Percentiles rank a stretch among this genome's conserved stretches.
Evolutionary conservation across 2,329 filamentous ascomycete genomes (phyloP).

Genomic region (Venturia nashicola): DNA sequence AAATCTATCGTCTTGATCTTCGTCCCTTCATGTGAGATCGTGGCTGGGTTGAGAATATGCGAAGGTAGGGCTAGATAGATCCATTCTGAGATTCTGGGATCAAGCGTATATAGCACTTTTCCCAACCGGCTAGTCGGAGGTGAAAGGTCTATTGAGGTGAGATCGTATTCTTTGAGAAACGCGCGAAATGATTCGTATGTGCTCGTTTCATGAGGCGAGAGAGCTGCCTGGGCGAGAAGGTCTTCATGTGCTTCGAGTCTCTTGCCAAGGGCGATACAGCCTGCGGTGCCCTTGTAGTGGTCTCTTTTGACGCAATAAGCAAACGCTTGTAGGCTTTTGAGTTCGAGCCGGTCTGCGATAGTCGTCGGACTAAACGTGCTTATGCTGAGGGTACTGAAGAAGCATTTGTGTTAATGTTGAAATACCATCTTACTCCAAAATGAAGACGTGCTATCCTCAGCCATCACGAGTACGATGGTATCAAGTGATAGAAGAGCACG

Average conservation of each 20-base stretch:
- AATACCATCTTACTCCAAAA: background rate
- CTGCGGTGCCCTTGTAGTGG: background rate
- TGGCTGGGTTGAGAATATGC: background rate
- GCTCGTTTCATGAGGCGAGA: background rate
- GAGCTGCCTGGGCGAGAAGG: background rate
- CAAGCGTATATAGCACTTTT: background rate
- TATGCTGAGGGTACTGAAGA: background rate
- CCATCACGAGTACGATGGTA: background rate
- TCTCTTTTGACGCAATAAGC: conserved; percentile 2
- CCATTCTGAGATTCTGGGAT: conserved; percentile 8
- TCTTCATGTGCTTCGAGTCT: background rate
- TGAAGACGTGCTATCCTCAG: background rate
- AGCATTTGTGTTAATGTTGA: background rate
- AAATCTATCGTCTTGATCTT: background rate
- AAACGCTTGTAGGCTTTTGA: background rate
- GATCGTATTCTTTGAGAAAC: background rate
- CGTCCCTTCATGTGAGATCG: background rate
- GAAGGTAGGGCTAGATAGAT: background rate
- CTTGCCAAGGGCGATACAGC: background rate
- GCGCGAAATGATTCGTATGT: background rate
- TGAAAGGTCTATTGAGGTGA: background rate
- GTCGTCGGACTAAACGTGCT: background rate
- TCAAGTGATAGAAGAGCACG: background rate
- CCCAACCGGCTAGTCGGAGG: background rate
- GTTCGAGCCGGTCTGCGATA: background rate